These are phyloP conservation scores for Pythium volutum DNA, from an alignment of 352 stramenopile genomes.

Conservation along the genomic window DNA sequence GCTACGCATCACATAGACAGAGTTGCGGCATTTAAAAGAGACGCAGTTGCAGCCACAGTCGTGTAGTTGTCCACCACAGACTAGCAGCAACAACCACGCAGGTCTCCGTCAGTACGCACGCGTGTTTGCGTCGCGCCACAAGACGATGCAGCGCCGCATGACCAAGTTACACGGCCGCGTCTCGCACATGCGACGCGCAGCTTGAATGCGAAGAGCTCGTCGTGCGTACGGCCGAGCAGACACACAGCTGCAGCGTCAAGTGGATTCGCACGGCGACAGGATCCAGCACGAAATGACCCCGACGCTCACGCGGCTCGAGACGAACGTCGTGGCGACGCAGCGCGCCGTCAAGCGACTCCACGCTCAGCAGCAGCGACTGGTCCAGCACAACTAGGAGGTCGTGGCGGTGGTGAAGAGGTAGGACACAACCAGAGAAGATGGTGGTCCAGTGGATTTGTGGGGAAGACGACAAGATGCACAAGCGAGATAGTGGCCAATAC, in stretches of 20 bases:
- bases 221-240: constrained; percentile 17
- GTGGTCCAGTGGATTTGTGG: too few species aligned
- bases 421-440: too few species aligned
- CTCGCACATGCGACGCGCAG: background rate
- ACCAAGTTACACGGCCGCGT: background rate
- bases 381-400: background rate
- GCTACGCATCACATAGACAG: constrained; percentile 10
- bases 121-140: background rate
- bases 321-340: constrained; percentile 10
- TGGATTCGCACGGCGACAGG: background rate
- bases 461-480: too few species aligned
- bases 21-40: background rate
- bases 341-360: constrained; percentile 4
- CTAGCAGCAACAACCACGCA: too few species aligned
- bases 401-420: too few species aligned
- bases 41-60: background rate
- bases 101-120: background rate
- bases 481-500: too few species aligned
- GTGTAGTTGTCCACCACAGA: background rate
- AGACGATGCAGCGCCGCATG: background rate
- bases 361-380: background rate
- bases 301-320: constrained; percentile 1
- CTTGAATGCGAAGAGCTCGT: constrained; percentile 19
- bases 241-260: constrained; percentile 1
- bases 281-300: background rate